Percentiles rank a stretch among this genome's conserved stretches.
These are phyloP conservation scores for Nissolia schottii DNA, from an alignment of 306 rosid species.

Conservation along the genomic window DNA sequence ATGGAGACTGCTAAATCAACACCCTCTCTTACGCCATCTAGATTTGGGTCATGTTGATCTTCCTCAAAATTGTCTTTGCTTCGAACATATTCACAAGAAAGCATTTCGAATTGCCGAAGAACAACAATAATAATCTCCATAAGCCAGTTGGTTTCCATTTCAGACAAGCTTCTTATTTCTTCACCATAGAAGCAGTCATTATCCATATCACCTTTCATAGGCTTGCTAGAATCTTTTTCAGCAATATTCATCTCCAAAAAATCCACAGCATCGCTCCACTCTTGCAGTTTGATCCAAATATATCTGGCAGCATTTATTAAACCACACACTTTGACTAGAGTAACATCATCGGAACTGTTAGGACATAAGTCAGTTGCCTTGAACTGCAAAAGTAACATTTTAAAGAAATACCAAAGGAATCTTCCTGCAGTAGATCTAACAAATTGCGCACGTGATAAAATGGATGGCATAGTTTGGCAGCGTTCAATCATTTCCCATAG, in stretches of 20 bases:
- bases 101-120: slow-evolving; percentile 60
- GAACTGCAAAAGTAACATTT: slow-evolving; percentile 48
- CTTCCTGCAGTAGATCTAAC: slow-evolving; percentile 61
- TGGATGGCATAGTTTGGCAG: slow-evolving; percentile 56
- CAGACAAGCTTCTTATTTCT: slow-evolving; percentile 61
- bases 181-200: slow-evolving; percentile 44
- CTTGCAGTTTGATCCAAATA: slow-evolving; percentile 51
- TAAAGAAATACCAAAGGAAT: slow-evolving; percentile 70
- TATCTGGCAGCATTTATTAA: slow-evolving; percentile 63
- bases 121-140: slow-evolving; percentile 55
- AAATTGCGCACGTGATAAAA: slow-evolving; percentile 37
- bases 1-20: slow-evolving; percentile 38
- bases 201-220: slow-evolving; percentile 19
- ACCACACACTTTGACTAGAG: slow-evolving; percentile 39
- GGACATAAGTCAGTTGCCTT: slow-evolving; percentile 40
- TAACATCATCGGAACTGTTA: slow-evolving; percentile 33
- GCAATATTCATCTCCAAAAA: slow-evolving; percentile 68
- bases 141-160: slow-evolving; percentile 69
- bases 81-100: slow-evolving; percentile 57
- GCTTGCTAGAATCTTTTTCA: slow-evolving; percentile 45
- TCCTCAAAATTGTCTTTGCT: slow-evolving; percentile 31
- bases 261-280: slow-evolving; percentile 61
- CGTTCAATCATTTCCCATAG: slow-evolving; percentile 62
- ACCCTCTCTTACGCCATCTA: slow-evolving; percentile 17
- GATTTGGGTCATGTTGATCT: slow-evolving; percentile 24